Conservation (phyloP, 306 rosid genomes). For the Betula pendula region DNA sequence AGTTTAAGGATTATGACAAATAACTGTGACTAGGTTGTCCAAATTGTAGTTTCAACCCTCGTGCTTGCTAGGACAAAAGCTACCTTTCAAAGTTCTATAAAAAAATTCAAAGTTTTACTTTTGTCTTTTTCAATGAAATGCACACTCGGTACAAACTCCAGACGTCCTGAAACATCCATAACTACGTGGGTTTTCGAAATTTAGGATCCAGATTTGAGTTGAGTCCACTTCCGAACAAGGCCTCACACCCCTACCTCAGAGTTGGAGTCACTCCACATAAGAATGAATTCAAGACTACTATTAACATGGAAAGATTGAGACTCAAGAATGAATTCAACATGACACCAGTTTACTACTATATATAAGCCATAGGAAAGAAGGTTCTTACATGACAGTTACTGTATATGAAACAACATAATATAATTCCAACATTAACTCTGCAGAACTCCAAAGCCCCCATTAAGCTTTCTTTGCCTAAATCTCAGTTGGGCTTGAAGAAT, state of each 20-base stretch:
- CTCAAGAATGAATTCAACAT: not conserved
- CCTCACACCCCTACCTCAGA: too few species aligned
- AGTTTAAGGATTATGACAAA: not conserved
- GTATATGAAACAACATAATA: slow-evolving; percentile 2
- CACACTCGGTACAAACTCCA: too few species aligned
- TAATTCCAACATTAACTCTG: not conserved
- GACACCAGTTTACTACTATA: slow-evolving; percentile 18
- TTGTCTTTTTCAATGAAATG: too few species aligned
- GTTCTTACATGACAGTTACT: not conserved
- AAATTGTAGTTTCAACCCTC: not conserved
- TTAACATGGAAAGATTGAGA: not conserved
- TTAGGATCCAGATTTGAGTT: too few species aligned
- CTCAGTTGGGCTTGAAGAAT: slow-evolving; percentile 83
- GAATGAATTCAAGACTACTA: not conserved
- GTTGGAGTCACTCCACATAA: not conserved
- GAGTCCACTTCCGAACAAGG: too few species aligned
- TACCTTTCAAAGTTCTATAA: too few species aligned
- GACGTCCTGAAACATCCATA: too few species aligned
- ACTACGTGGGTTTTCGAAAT: too few species aligned
- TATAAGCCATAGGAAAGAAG: slow-evolving; percentile 8
- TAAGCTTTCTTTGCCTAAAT: not conserved
- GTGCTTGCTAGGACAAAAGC: not conserved
- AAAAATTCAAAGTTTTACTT: not conserved
- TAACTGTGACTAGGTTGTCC: not conserved
- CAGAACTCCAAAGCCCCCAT: not conserved